Evolutionary conservation across 1,284 basidiomycete genomes (phyloP).

Genomic region (Filobasidium uniguttulatum): DNA sequence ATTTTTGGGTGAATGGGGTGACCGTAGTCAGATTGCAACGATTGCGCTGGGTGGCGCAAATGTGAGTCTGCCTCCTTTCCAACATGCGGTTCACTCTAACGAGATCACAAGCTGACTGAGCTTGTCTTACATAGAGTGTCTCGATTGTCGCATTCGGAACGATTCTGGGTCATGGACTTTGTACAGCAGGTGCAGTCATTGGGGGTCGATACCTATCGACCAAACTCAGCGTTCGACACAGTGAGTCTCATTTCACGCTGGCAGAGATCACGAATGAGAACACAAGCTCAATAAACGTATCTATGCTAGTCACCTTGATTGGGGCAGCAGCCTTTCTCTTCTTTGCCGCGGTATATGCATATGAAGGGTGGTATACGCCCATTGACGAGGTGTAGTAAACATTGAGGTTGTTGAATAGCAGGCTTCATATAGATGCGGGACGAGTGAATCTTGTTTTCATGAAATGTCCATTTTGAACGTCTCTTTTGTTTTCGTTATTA

Average conservation of each 20-base stretch:
- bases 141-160: conserved; percentile 79
- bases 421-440: no score
- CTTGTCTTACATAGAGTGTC: conserved; percentile 44
- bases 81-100: conserved; percentile 2
- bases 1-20: conserved; percentile 97
- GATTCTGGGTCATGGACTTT: conserved; percentile 72
- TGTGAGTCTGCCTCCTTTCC: conserved; percentile 44
- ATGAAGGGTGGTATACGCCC: conserved; percentile 56
- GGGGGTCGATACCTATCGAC: conserved; percentile 83
- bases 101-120: not conserved
- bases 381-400: conserved; percentile 2
- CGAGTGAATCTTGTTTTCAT: no score
- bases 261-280: not conserved
- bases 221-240: conserved; percentile 87
- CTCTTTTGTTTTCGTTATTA: no score
- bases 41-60: conserved; percentile 92
- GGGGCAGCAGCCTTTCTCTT: conserved; percentile 69
- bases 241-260: conserved; percentile 48
- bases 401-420: no score
- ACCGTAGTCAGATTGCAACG: conserved; percentile 91
- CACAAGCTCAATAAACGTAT: not conserved
- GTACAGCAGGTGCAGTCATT: conserved; percentile 77
- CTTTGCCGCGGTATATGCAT: conserved; percentile 63
- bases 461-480: no score
- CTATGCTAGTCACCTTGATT: conserved; percentile 59